Conservation (phyloP, 1,139 yeast species). For the Casaregolazyma lundiana region DNA sequence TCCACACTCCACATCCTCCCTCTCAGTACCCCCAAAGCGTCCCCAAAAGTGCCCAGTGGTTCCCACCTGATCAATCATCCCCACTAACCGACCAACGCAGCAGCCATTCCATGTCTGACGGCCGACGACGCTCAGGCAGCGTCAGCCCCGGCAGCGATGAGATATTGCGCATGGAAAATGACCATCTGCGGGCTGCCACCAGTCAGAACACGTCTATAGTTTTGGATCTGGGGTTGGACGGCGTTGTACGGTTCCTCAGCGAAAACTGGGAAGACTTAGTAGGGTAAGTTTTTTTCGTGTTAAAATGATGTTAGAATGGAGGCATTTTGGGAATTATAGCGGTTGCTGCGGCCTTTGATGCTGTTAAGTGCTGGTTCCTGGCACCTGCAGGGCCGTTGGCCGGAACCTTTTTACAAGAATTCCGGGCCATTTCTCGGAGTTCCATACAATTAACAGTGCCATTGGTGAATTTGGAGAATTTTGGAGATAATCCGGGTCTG, state of each 20-base stretch:
- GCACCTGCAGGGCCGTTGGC: too few species aligned
- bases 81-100: background rate
- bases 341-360: background rate
- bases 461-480: too few species aligned
- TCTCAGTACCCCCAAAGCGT: background rate
- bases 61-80: conserved; percentile 1
- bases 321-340: background rate
- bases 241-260: conserved; percentile 69
- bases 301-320: background rate
- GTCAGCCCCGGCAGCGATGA: conserved; percentile 9
- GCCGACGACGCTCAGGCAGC: conserved; percentile 6
- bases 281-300: conserved; percentile 31
- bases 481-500: too few species aligned
- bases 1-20: too few species aligned
- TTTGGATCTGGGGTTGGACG: conserved; percentile 75
- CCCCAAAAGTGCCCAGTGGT: background rate
- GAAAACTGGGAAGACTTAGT: conserved; percentile 72
- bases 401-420: too few species aligned
- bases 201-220: conserved; percentile 75
- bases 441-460: too few species aligned
- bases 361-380: too few species aligned
- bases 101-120: conserved; percentile 3
- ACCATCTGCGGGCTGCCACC: conserved; percentile 44
- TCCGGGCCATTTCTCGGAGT: too few species aligned
- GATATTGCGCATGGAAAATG: conserved; percentile 20